These are phyloP conservation scores for Ramularia endophylla DNA, from an alignment of 2,329 filamentous ascomycete species.

Conservation along the genomic window DNA sequence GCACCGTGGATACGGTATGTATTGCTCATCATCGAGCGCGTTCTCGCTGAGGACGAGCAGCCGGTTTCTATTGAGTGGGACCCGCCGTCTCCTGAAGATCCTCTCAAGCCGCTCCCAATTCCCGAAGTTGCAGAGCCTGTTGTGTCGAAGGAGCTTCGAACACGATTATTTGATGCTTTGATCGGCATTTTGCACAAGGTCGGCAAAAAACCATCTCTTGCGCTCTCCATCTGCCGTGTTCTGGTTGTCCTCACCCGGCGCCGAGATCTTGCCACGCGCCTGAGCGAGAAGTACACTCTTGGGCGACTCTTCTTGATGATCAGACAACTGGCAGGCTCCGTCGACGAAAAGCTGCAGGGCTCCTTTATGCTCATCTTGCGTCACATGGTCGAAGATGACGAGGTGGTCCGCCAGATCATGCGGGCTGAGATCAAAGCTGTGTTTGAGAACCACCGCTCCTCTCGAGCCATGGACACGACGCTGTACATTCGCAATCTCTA, in stretches of 20 bases:
- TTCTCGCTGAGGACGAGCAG: constrained; percentile 84
- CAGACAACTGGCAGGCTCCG: constrained; percentile 77
- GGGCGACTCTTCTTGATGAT: constrained; percentile 91
- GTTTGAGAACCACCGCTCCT: constrained; percentile 51
- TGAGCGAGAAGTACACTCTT: constrained; percentile 84
- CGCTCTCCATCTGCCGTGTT: constrained; percentile 74
- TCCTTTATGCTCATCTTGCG: constrained; percentile 81
- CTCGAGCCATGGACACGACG: constrained; percentile 58
- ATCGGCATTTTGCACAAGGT: constrained; percentile 78
- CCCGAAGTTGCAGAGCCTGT: constrained; percentile 56
- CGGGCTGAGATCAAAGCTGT: constrained; percentile 75
- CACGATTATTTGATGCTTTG: constrained; percentile 67
- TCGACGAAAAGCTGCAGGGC: constrained; percentile 67
- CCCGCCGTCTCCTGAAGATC: constrained; percentile 39
- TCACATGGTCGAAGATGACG: constrained; percentile 91
- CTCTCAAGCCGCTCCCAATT: constrained; percentile 40
- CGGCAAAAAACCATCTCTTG: constrained; percentile 79
- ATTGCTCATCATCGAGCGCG: constrained; percentile 79
- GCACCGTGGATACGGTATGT: constrained; percentile 91
- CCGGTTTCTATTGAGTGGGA: constrained; percentile 68
- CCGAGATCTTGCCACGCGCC: constrained; percentile 63
- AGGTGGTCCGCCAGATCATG: constrained; percentile 87
- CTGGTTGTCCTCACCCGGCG: constrained; percentile 82
- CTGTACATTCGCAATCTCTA: constrained; percentile 71
- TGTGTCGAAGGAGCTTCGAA: constrained; percentile 60